phyloP scores from a whole-genome alignment of 1,284 basidiomycete species.

The Trametes sp. region DNA sequence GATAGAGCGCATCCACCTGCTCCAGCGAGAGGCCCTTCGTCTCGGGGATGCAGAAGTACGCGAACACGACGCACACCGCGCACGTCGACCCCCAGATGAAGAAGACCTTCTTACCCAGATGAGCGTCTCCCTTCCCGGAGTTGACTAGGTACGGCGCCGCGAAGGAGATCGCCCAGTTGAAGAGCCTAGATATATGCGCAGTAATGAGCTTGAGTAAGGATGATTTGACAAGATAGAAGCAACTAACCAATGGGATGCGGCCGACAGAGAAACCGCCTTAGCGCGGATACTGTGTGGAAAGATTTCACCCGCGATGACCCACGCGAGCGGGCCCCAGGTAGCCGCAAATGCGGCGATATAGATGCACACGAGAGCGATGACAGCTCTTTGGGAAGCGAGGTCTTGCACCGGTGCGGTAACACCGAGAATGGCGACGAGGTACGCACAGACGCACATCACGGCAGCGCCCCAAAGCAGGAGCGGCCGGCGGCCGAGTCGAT shows the following conservation, averaged over 20 bases:
- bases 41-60: conserved; percentile 81
- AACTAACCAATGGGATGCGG: conserved; percentile 5
- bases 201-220: background rate
- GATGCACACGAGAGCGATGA: conserved; percentile 8
- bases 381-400: background rate
- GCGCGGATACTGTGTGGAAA: conserved; percentile 41
- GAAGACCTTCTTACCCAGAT: conserved; percentile 77
- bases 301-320: conserved; percentile 80
- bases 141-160: conserved; percentile 79
- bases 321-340: conserved; percentile 81
- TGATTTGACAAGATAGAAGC: too few species aligned
- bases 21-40: conserved; percentile 78
- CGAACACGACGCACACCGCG: conserved; percentile 72
- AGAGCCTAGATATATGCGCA: conserved; percentile 20
- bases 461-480: conserved; percentile 8
- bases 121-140: conserved; percentile 38
- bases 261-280: conserved; percentile 8
- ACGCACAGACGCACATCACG: conserved; percentile 12
- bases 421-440: conserved; percentile 56
- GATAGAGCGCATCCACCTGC: conserved; percentile 51
- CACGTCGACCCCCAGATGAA: conserved; percentile 88
- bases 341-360: conserved; percentile 33
- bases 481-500: conserved; percentile 5
- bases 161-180: conserved; percentile 44
- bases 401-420: conserved; percentile 47